Percentiles rank a stretch among this genome's conserved stretches.
Evolutionary conservation across 495 filamentous ascomycete species (phyloP).

Genomic region (Aeminium ludgeri): DNA sequence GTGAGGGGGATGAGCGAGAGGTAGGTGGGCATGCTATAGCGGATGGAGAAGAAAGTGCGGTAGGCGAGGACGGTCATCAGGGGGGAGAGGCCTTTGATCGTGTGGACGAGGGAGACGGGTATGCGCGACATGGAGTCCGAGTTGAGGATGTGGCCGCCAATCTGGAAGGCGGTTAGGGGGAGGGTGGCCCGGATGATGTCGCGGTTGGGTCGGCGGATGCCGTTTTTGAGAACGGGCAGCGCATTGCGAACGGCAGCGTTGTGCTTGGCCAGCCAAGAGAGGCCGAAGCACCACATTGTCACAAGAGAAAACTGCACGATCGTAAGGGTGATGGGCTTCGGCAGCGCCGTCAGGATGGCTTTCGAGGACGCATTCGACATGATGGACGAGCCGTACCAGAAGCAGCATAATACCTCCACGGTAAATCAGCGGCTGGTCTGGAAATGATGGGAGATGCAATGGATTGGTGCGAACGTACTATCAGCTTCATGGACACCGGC

Average conservation of each 20-base stretch:
- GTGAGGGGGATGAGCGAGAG: slow-evolving; percentile 85
- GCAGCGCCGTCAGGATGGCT: slow-evolving; percentile 84
- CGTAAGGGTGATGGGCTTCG: slow-evolving; percentile 83
- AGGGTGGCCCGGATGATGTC: slow-evolving; percentile 77
- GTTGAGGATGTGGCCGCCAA: slow-evolving; percentile 81
- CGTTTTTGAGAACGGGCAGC: slow-evolving; percentile 64
- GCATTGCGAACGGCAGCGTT: slow-evolving; percentile 49
- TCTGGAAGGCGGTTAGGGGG: slow-evolving; percentile 80
- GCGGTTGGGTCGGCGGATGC: slow-evolving; percentile 62
- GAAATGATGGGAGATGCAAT: not conserved
- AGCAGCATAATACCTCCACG: slow-evolving; percentile 60
- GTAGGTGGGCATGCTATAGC: slow-evolving; percentile 77
- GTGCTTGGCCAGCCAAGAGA: slow-evolving; percentile 51
- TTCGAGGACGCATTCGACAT: slow-evolving; percentile 96
- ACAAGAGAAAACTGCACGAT: slow-evolving; percentile 92
- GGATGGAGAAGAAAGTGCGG: slow-evolving; percentile 69
- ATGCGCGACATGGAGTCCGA: slow-evolving; percentile 88
- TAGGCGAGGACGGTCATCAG: slow-evolving; percentile 92
- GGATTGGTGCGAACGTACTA: slow-evolving; percentile 42
- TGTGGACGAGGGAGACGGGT: slow-evolving; percentile 91
- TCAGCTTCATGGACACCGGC: slow-evolving; percentile 70
- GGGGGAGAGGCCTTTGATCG: slow-evolving; percentile 97
- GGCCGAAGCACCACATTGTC: slow-evolving; percentile 66
- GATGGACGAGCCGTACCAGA: slow-evolving; percentile 91
- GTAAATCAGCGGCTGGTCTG: slow-evolving; percentile 1